Base-by-base conservation (phyloP, 2,329 filamentous ascomycete species). In the Didymella exigua region DNA sequence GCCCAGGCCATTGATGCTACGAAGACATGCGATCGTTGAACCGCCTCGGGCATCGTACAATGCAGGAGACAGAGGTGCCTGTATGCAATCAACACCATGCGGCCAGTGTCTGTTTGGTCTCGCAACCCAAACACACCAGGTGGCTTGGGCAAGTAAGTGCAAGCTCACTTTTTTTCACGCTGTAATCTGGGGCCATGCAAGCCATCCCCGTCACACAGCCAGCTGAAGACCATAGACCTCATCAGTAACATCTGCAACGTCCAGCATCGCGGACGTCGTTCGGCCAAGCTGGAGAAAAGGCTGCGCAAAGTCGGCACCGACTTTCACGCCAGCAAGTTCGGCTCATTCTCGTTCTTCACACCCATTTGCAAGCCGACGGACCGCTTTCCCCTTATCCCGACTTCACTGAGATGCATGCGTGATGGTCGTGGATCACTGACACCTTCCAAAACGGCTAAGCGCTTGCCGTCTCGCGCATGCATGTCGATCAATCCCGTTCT, bases 371-470 rank as follows among this genome's bases (percentile, higher is more conserved):
- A 5, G 11, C 21, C 23, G 27, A 18, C 23, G 11, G 26, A 19
- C 34, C 34, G 26, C 23, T 16, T 21, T 31, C 34, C 13, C 27
- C 41, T 40, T 10, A n/a, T 30, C 41, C 27, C 40, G 5, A 16
- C 27, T 33, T 19, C 14, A 34, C 11, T 26, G 16, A 33, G 11
- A 50, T 18, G 30, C 31, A 13, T 19, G 30, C 31, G 5, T 29
- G 9, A n/a, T n/a, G 23, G 26, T 53, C 31, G 44, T 44, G 26
- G 37, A 26, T 33, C n/a, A 30, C 31, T 38, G 14, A 37, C 50
- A 54, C 50, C 44, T 54, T 48, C 50, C 44, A 31, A 48, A 54
- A 43, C 38, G 38, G 50, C 38, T 33, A 43, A 54, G 44, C 50
- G 37, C 14, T 21, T 33, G 24, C 24, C 19, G 38, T 53, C 50